phyloP scores from a whole-genome alignment of 106 monocot species.

The Iris macrosiphon region DNA sequence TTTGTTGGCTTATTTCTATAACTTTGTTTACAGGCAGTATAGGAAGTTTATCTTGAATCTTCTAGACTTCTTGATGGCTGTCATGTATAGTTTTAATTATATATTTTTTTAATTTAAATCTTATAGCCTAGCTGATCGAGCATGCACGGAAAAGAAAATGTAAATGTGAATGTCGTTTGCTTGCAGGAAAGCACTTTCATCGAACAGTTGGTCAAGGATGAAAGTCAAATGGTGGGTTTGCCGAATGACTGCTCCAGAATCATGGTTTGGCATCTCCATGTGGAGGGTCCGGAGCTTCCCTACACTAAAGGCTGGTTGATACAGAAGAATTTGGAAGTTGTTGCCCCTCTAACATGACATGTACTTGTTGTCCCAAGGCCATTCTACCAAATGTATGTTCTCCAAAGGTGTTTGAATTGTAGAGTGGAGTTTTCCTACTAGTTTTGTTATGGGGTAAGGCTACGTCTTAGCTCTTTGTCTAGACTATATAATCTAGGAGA shows the following conservation, averaged over 20 bases:
- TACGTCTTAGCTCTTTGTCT: too few relatives aligned
- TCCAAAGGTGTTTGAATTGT: too few relatives aligned
- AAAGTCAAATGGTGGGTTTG: conserved; percentile 76
- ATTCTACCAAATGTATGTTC: too few relatives aligned
- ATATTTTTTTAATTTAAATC: background rate
- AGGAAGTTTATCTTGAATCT: background rate
- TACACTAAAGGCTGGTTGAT: conserved; percentile 50
- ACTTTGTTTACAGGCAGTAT: background rate
- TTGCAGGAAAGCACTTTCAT: conserved; percentile 52
- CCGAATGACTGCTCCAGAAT: conserved; percentile 39
- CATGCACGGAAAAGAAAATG: too few relatives aligned
- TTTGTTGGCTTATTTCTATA: background rate
- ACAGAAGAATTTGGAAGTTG: conserved; percentile 38
- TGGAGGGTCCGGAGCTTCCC: conserved; percentile 37
- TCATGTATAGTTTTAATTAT: too few relatives aligned
- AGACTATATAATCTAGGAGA: too few relatives aligned
- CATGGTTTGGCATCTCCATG: conserved; percentile 52
- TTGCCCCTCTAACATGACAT: conserved; percentile 9
- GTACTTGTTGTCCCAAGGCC: too few relatives aligned
- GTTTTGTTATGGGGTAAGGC: too few relatives aligned
- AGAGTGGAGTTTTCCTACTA: too few relatives aligned
- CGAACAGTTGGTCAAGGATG: conserved; percentile 68
- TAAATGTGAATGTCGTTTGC: background rate
- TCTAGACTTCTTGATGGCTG: background rate
- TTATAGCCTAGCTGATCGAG: background rate